Conservation (phyloP, 2,329 filamentous ascomycete species). For the Colletotrichum theobromicola region DNA sequence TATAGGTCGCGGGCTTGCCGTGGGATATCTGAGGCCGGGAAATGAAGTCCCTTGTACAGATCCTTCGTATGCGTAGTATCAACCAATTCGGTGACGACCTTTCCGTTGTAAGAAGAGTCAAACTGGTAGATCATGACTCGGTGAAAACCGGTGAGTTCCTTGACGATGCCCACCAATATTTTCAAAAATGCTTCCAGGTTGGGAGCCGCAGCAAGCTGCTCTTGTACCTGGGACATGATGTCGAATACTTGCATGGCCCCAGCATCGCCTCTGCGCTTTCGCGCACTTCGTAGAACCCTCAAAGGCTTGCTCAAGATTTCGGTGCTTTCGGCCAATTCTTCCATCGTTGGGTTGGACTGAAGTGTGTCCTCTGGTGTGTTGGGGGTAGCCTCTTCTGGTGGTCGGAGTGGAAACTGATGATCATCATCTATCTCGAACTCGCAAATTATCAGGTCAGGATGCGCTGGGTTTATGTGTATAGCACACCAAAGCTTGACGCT, state of each 20-base stretch:
- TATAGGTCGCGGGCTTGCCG: slow-evolving; percentile 89
- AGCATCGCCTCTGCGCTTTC: slow-evolving; percentile 78
- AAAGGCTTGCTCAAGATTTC: slow-evolving; percentile 77
- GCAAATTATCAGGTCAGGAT: slow-evolving; percentile 78
- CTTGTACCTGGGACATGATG: slow-evolving; percentile 90
- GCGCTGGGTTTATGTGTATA: slow-evolving; percentile 74
- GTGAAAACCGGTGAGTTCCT: slow-evolving; percentile 89
- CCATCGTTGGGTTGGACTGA: slow-evolving; percentile 71
- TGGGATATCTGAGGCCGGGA: slow-evolving; percentile 86
- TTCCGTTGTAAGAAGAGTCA: slow-evolving; percentile 80
- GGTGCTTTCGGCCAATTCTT: slow-evolving; percentile 79
- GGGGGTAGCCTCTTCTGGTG: slow-evolving; percentile 62
- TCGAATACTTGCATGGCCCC: slow-evolving; percentile 90
- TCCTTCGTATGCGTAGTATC: slow-evolving; percentile 81
- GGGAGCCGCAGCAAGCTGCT: slow-evolving; percentile 77
- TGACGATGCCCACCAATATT: slow-evolving; percentile 82
- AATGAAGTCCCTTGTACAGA: slow-evolving; percentile 85
- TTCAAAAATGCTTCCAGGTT: slow-evolving; percentile 78
- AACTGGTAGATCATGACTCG: slow-evolving; percentile 95
- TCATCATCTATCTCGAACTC: slow-evolving; percentile 91
- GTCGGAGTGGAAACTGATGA: slow-evolving; percentile 68
- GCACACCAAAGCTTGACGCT: slow-evolving; percentile 84
- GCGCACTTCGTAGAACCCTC: slow-evolving; percentile 76
- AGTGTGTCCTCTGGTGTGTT: slow-evolving; percentile 77
- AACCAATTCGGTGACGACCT: slow-evolving; percentile 86